Conservation (phyloP, 1,139 yeast species). For the Diutina pseudorugosa region DNA sequence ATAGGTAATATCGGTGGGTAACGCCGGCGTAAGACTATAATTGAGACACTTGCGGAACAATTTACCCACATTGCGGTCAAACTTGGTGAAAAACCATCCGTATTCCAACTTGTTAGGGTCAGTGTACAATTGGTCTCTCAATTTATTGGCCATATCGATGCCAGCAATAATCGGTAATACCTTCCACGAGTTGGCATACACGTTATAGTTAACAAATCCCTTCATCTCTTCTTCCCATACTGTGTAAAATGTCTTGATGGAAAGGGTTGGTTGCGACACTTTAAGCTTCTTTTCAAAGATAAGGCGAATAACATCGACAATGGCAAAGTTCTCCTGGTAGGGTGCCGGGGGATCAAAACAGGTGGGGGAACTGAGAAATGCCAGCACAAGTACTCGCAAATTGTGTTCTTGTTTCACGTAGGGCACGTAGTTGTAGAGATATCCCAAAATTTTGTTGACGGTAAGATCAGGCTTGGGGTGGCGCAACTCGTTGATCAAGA, state of each 20-base stretch:
- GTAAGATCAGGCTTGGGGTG: conserved; percentile 24
- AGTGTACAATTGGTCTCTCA: conserved; percentile 25
- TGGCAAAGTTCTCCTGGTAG: conserved; percentile 22
- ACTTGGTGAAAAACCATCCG: conserved; percentile 21
- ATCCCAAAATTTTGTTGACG: conserved; percentile 32
- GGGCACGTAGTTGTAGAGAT: conserved; percentile 50
- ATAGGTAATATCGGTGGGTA: conserved; percentile 16
- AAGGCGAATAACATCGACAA: conserved; percentile 38
- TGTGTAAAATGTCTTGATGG: conserved; percentile 38
- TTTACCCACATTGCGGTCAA: conserved; percentile 16
- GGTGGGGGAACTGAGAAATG: conserved; percentile 35
- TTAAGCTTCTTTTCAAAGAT: conserved; percentile 39
- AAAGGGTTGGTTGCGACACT: conserved; percentile 51
- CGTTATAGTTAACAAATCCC: conserved; percentile 20
- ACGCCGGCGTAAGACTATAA: conserved; percentile 14
- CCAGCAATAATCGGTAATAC: conserved; percentile 47
- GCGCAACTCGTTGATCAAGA: conserved; percentile 30
- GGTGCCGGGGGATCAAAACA: conserved; percentile 26
- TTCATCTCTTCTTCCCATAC: conserved; percentile 26
- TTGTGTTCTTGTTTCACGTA: conserved; percentile 47
- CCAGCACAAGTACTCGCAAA: conserved; percentile 36
- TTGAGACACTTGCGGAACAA: conserved; percentile 18
- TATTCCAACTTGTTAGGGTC: conserved; percentile 16
- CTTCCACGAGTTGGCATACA: conserved; percentile 36
- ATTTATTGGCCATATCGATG: conserved; percentile 26